Percentiles rank a stretch among this genome's conserved stretches.
phyloP scores from a whole-genome alignment of 176 grass and related monocot species.

The Carex kokanica region DNA sequence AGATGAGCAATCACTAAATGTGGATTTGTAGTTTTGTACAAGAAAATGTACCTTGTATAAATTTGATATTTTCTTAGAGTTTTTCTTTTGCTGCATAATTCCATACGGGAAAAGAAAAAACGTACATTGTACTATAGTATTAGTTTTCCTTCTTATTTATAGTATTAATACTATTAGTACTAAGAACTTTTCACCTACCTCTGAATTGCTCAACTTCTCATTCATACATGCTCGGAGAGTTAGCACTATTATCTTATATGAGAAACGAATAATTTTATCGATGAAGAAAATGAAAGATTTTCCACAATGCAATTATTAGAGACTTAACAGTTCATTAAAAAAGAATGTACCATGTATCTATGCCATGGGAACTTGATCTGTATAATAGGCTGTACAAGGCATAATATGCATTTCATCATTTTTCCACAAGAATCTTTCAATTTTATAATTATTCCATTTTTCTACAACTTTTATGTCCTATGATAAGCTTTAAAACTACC shows the following conservation, averaged over 20 bases:
- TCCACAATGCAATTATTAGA: too few species aligned
- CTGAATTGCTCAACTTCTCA: too few species aligned
- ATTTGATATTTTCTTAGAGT: not conserved
- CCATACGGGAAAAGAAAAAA: not conserved
- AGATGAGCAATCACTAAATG: not conserved
- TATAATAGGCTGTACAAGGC: not conserved
- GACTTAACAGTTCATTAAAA: too few species aligned
- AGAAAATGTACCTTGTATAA: not conserved
- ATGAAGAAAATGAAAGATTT: too few species aligned
- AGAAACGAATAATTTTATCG: too few species aligned
- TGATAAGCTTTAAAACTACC: not conserved
- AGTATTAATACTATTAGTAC: not conserved
- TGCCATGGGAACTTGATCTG: not conserved
- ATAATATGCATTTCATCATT: not conserved
- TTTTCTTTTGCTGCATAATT: not conserved
- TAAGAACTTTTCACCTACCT: too few species aligned
- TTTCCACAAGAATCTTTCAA: not conserved
- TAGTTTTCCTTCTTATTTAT: not conserved
- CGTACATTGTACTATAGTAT: not conserved
- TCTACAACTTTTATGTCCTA: not conserved
- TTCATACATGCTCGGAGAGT: too few species aligned
- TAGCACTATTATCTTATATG: too few species aligned
- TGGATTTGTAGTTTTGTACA: not conserved
- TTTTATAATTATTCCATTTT: not conserved
- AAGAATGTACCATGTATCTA: not conserved